phyloP scores from a whole-genome alignment of 768 basidiomycete species.

The Botryobasidium botryosum region DNA sequence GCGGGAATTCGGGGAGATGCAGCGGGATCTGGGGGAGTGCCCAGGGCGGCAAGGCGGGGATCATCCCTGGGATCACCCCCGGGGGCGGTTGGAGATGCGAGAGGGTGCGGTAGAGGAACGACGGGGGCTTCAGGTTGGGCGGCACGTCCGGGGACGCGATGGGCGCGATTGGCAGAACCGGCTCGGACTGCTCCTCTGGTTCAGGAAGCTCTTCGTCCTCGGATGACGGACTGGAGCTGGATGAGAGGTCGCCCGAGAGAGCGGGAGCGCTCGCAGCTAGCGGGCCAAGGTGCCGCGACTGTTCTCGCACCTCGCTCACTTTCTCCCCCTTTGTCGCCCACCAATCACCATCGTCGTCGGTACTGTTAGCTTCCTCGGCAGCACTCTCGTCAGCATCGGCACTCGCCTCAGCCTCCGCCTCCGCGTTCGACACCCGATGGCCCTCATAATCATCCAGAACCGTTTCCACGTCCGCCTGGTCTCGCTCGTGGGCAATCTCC shows the following conservation, averaged over 20 bases:
- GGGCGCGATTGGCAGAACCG: too few relatives aligned
- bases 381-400: constrained; percentile 10
- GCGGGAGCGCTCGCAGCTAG: too few relatives aligned
- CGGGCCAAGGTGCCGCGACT: too few relatives aligned
- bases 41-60: constrained; percentile 25
- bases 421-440: constrained; percentile 2
- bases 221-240: too few relatives aligned
- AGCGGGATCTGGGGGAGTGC: constrained; percentile 49
- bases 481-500: constrained; percentile 33
- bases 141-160: too few relatives aligned
- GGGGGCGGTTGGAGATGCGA: constrained; percentile 39
- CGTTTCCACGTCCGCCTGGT: constrained; percentile 11
- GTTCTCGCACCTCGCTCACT: too few relatives aligned
- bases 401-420: constrained; percentile 3
- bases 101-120: constrained; percentile 47
- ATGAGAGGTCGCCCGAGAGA: too few relatives aligned
- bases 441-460: constrained; percentile 27
- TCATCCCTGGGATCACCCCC: constrained; percentile 34
- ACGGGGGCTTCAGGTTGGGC: constrained; percentile 19
- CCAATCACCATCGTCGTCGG: background rate
- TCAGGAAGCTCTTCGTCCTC: constrained; percentile 1
- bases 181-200: too few relatives aligned
- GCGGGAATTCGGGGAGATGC: constrained; percentile 47
- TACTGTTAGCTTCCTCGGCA: constrained; percentile 4
- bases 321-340: too few relatives aligned